These are phyloP conservation scores for Leishmania arabica DNA, from an alignment of 208 protist genomes.

Conservation along the genomic window DNA sequence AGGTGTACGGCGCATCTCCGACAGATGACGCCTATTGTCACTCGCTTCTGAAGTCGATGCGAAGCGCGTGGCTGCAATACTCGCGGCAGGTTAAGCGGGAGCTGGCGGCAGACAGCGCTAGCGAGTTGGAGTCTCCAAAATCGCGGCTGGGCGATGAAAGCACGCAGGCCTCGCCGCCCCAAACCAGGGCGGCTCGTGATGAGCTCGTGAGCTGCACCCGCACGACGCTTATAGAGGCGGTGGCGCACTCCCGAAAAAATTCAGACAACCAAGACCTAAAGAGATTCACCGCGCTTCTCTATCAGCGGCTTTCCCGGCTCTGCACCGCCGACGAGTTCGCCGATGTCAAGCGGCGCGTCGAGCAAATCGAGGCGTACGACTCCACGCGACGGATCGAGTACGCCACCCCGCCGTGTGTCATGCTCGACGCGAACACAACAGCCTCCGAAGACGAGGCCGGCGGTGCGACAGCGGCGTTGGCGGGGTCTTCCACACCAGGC, in stretches of 20 bases:
- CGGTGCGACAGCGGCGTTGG: neutral
- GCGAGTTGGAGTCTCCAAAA: slow-evolving; percentile 3
- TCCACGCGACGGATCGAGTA: slow-evolving; percentile 35
- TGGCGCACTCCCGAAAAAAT: slow-evolving; percentile 34
- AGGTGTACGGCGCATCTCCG: slow-evolving; percentile 33
- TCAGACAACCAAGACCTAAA: slow-evolving; percentile 43
- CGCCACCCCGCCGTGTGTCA: slow-evolving; percentile 40
- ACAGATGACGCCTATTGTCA: slow-evolving; percentile 41
- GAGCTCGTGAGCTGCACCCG: slow-evolving; percentile 56
- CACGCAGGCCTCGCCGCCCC: neutral
- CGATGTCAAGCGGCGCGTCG: slow-evolving; percentile 40
- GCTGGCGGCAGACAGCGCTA: slow-evolving; percentile 7
- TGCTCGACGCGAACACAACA: slow-evolving; percentile 72
- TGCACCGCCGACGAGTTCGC: slow-evolving; percentile 47
- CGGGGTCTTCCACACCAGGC: neutral
- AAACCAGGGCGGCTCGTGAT: slow-evolving; percentile 18
- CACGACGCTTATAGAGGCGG: slow-evolving; percentile 48
- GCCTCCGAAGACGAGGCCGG: slow-evolving; percentile 57
- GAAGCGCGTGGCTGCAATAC: slow-evolving; percentile 67
- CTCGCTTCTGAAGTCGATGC: slow-evolving; percentile 60
- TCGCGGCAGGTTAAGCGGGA: slow-evolving; percentile 38
- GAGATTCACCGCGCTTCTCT: slow-evolving; percentile 56
- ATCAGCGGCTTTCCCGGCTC: slow-evolving; percentile 52
- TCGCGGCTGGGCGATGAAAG: neutral
- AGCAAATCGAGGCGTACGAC: slow-evolving; percentile 29